Evolutionary conservation across 2,329 filamentous ascomycete genomes (phyloP).

Genomic region (Podosphaera fusca): DNA sequence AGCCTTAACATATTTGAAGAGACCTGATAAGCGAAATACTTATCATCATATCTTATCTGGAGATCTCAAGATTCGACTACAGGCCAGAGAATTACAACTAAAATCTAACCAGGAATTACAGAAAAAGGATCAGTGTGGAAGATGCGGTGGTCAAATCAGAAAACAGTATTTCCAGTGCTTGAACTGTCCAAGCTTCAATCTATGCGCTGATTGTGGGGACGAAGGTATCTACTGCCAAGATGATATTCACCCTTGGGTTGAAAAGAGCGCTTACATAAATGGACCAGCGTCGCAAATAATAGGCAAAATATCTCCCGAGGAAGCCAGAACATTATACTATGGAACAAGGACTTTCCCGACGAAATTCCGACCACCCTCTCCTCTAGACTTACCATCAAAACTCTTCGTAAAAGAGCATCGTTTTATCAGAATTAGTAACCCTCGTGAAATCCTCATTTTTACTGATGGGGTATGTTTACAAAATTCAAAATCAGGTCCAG

Average conservation of each 20-base stretch:
- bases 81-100: not conserved
- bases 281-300: not conserved
- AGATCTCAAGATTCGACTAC: not conserved
- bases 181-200: not conserved
- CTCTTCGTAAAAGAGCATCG: slow-evolving; percentile 4
- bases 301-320: not conserved
- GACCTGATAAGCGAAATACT: not conserved
- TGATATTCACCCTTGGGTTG: not conserved
- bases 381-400: not conserved
- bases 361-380: not conserved
- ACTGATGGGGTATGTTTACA: slow-evolving; percentile 24
- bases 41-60: not conserved
- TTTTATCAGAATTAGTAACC: slow-evolving; percentile 15
- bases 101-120: not conserved
- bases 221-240: not conserved
- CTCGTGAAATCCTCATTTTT: slow-evolving; percentile 19
- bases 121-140: not conserved
- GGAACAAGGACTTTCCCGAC: slow-evolving; percentile 1
- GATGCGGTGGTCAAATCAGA: not conserved
- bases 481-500: slow-evolving; percentile 19
- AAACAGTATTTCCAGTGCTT: not conserved
- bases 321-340: not conserved
- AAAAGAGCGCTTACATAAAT: not conserved
- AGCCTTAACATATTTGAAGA: not conserved
- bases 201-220: not conserved